phyloP scores from a whole-genome alignment of 139 green algal species.

The Nannochloris sp. region DNA sequence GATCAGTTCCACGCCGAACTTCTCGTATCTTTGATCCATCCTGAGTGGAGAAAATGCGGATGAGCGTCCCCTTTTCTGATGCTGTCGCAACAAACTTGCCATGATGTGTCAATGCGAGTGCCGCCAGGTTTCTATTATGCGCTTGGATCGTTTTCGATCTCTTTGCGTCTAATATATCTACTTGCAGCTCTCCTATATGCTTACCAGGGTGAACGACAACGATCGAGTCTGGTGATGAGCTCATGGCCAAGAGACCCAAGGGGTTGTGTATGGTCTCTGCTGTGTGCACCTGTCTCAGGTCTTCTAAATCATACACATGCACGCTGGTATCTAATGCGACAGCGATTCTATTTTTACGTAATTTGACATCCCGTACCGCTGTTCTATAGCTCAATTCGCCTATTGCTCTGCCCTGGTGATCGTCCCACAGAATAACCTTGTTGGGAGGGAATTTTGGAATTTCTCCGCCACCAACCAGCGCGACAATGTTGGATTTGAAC shows the following conservation, averaged over 20 bases:
- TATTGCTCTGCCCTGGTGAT: conserved; percentile 84
- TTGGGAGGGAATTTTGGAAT: conserved; percentile 66
- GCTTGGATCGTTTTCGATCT: conserved; percentile 83
- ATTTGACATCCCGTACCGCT: conserved; percentile 69
- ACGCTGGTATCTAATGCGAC: conserved; percentile 89
- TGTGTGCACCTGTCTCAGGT: conserved; percentile 81
- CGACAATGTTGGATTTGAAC: conserved; percentile 93
- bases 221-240: conserved; percentile 55
- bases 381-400: conserved; percentile 90
- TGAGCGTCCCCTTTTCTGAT: conserved; percentile 61
- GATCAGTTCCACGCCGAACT: conserved; percentile 79
- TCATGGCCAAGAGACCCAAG: conserved; percentile 74
- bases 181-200: conserved; percentile 76
- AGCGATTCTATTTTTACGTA: conserved; percentile 84
- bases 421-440: conserved; percentile 98
- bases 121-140: conserved; percentile 69
- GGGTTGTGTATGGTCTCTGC: conserved; percentile 86
- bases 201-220: conserved; percentile 91
- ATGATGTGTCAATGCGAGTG: conserved; percentile 63
- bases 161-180: conserved; percentile 89
- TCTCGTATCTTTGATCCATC: conserved; percentile 77
- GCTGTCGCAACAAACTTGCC: conserved; percentile 85
- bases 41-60: conserved; percentile 80
- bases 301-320: conserved; percentile 88
- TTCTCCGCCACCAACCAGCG: conserved; percentile 80